Evolutionary conservation across 1,284 basidiomycete species (phyloP).

Genomic region (Irpex sp.): DNA sequence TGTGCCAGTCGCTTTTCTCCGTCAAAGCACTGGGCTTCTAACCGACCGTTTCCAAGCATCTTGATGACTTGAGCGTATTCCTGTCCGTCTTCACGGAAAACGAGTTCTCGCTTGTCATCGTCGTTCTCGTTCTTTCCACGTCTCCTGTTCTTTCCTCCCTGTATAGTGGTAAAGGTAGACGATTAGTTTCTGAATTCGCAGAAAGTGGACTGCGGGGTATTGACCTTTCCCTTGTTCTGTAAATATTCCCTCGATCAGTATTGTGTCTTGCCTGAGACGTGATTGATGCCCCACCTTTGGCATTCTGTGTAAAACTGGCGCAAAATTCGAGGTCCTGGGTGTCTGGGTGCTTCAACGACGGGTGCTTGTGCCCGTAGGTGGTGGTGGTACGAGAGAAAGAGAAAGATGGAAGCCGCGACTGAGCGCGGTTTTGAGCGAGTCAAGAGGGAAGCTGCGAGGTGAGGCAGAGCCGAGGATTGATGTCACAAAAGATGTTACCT

Average conservation of each 20-base stretch:
- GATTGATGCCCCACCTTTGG: constrained; percentile 44
- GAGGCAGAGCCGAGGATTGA: not conserved
- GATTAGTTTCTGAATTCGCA: not conserved
- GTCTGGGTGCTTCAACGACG: not conserved
- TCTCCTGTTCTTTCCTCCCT: constrained; percentile 99
- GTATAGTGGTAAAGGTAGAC: constrained; percentile 3
- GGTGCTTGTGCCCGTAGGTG: not conserved
- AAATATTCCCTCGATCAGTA: constrained; percentile 15
- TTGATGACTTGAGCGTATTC: constrained; percentile 98
- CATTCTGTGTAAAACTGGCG: constrained; percentile 34
- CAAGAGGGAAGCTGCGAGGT: not conserved
- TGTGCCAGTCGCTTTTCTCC: constrained; percentile 97
- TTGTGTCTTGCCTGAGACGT: constrained; percentile 6
- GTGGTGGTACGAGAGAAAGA: not conserved
- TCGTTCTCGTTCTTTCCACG: constrained; percentile 99
- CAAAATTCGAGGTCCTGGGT: not conserved
- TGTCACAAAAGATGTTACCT: not conserved
- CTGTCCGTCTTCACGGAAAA: constrained; percentile 99
- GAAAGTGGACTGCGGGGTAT: constrained; percentile 14
- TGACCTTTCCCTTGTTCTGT: constrained; percentile 82
- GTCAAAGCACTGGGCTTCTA: constrained; percentile 98
- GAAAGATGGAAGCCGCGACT: not conserved
- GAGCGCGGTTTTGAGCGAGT: constrained; percentile 2
- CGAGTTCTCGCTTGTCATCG: constrained; percentile 96
- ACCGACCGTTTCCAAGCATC: constrained; percentile 98